Conservation (phyloP, 306 rosid genomes). For the Cercis canadensis region DNA sequence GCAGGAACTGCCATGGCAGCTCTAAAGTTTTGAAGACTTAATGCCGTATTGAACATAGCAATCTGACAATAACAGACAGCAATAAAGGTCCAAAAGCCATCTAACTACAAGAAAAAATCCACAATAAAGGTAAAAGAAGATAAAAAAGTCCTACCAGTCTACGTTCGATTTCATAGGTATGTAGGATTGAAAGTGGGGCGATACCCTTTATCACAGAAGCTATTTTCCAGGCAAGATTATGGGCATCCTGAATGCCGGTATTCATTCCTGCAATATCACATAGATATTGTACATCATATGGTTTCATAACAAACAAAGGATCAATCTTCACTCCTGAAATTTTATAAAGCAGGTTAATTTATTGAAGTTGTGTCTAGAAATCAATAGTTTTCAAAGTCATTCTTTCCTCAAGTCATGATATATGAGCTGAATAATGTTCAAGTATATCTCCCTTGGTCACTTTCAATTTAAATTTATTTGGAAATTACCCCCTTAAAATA, state of each 20-base stretch:
- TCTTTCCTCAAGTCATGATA: neutral
- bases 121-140: constrained; percentile 27
- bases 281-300: constrained; percentile 22
- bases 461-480: constrained; percentile 2
- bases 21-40: constrained; percentile 81
- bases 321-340: constrained; percentile 1
- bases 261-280: constrained; percentile 83
- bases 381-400: neutral
- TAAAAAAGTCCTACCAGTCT: constrained; percentile 71
- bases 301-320: constrained; percentile 14
- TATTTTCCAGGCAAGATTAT: constrained; percentile 98
- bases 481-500: neutral
- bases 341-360: constrained; percentile 9
- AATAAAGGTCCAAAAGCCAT: constrained; percentile 22
- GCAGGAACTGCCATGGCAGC: constrained; percentile 98
- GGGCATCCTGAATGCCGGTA: constrained; percentile 97
- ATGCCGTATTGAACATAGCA: constrained; percentile 76
- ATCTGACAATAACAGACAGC: constrained; percentile 55
- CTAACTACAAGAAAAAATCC: constrained; percentile 27
- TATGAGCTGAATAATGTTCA: neutral
- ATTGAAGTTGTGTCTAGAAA: neutral
- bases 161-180: constrained; percentile 83
- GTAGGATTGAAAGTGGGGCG: constrained; percentile 72
- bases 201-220: constrained; percentile 79
- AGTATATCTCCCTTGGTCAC: constrained; percentile 26